Base-by-base conservation (phyloP, 441 rosid species). In the Corymbia citriodora region DNA sequence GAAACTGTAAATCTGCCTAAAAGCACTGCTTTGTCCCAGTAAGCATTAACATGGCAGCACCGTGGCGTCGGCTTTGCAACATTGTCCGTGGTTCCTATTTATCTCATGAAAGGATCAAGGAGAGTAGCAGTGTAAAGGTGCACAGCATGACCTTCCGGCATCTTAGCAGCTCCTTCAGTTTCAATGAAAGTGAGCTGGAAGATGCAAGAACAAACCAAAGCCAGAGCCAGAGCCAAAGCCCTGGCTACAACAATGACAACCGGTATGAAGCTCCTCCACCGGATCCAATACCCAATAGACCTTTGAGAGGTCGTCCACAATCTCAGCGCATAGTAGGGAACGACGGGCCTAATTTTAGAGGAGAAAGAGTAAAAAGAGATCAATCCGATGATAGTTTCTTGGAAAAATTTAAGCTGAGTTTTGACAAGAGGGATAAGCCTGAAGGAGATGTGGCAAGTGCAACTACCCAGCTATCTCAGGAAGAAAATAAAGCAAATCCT, bases 371-470 rank as follows among this genome's bases (percentile, higher is more conserved):
- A 86, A 90, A 89, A 57, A 91, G 91, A 55, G 91, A 49, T 55
- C 94, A 87, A 65, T 96, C 97, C 18, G 96, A 95, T 79, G 94
- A 92, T 48, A 93, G 90, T 90, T 97, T 97, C 94, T 96, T 97
- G 59, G 95, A 96, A 55, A 95, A 94, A 88, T 96, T 97, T 94
- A 96, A 95, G 92, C 95, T 97, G 88, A 95, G 96, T 65, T 91
- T 85, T n/a, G 92, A 93, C 89, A 87, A 92, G 79, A 90, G 88
- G 54, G 94, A 70, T 33, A 63, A 86, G 86, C 31, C 88, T 23
- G 54, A 36, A 87, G 81, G 55, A 88, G 85, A 90, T 88, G 57
- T 88, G 40, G 87, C 89, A 91, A 21, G 29, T 72, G 11, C 89
- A 91, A 21, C n/a, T 82, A 5, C 87, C 59, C 57, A 89, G 59